Evolutionary conservation across 768 basidiomycete genomes (phyloP).

Genomic region (Boletus sensibilis): DNA sequence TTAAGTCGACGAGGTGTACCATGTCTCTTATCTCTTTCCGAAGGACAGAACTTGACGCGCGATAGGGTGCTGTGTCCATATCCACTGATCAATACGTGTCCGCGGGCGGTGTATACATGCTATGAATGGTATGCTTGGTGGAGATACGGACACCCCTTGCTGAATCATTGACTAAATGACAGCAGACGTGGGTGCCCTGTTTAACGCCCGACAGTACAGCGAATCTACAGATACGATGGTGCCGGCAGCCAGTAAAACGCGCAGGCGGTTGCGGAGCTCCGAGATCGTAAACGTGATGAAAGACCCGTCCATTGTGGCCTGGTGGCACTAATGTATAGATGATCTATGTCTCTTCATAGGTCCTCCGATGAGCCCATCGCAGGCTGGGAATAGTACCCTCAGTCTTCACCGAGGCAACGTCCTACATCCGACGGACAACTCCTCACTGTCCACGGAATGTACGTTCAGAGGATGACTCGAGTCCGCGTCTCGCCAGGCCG

Average conservation of each 20-base stretch:
- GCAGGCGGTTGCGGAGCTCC: not conserved
- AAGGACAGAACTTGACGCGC: not conserved
- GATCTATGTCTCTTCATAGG: not conserved
- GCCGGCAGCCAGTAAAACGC: not conserved
- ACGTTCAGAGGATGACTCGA: not conserved
- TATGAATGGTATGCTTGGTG: not conserved
- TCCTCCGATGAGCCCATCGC: not conserved
- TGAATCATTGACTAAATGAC: not conserved
- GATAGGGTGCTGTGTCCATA: not conserved
- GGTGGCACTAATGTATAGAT: not conserved
- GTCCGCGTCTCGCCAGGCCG: not conserved
- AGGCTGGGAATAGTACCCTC: not conserved
- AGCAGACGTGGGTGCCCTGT: not conserved
- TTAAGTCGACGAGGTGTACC: too few species aligned
- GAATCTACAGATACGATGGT: not conserved
- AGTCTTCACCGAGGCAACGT: not conserved
- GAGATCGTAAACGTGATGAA: not conserved
- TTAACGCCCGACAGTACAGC: not conserved
- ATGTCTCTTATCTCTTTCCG: not conserved
- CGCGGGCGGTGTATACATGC: not conserved
- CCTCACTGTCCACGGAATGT: not conserved
- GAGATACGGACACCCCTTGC: not conserved
- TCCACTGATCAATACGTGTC: not conserved
- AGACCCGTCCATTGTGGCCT: not conserved
- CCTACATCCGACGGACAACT: not conserved